These are phyloP conservation scores for Cadophora sp. DNA, from an alignment of 2,329 filamentous ascomycete species.

Conservation along the genomic window DNA sequence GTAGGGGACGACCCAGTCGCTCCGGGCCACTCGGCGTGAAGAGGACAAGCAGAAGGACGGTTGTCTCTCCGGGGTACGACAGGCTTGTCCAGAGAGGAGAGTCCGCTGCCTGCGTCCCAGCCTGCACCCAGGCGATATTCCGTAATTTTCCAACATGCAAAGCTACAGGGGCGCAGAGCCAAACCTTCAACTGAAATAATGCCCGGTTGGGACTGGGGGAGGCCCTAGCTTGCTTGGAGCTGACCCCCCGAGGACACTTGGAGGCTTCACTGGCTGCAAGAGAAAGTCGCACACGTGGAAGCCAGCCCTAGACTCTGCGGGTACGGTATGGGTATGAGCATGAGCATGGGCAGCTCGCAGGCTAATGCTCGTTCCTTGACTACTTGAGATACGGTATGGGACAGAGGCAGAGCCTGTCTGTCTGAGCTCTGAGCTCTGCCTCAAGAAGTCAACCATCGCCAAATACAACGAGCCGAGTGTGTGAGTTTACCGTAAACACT, in stretches of 20 bases:
- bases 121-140: slow-evolving; percentile 7
- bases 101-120: no score
- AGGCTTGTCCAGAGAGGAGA: no score
- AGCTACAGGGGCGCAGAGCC: slow-evolving; percentile 6
- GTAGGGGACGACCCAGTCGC: slow-evolving; percentile 34
- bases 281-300: slow-evolving; percentile 29
- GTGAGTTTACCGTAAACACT: no score
- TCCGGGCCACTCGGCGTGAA: slow-evolving; percentile 33
- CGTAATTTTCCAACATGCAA: not conserved
- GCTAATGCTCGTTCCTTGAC: slow-evolving; percentile 7
- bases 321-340: not conserved
- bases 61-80: slow-evolving; percentile 31
- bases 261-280: slow-evolving; percentile 25
- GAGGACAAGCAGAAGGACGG: slow-evolving; percentile 16
- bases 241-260: not conserved
- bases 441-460: not conserved
- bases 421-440: slow-evolving; percentile 6
- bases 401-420: not conserved
- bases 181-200: not conserved
- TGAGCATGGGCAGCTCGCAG: slow-evolving; percentile 13
- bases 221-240: not conserved
- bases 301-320: slow-evolving; percentile 19
- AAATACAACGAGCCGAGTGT: not conserved
- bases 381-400: no score
- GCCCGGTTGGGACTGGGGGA: slow-evolving; percentile 10